phyloP scores from a whole-genome alignment of 2,329 filamentous ascomycete genomes.

The Talaromyces sp. region DNA sequence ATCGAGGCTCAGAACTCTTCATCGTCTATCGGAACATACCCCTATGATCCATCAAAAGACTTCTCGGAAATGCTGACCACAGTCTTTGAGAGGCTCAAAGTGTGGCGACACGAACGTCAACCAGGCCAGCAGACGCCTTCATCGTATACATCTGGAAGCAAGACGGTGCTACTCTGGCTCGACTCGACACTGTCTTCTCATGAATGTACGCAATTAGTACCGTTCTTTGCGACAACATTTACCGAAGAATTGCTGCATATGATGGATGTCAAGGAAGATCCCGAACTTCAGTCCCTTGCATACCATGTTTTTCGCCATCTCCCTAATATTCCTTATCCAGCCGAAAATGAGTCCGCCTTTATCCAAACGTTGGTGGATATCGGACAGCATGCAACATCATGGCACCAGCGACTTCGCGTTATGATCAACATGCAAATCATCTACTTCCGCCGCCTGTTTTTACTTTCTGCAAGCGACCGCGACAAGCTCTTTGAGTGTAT shows the following conservation, averaged over 20 bases:
- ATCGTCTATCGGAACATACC: slow-evolving; percentile 79
- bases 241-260: slow-evolving; percentile 95
- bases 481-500: slow-evolving; percentile 84
- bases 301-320: slow-evolving; percentile 97
- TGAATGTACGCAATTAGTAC: slow-evolving; percentile 85
- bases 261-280: slow-evolving; percentile 99
- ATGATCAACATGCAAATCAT: slow-evolving; percentile 98
- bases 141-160: slow-evolving; percentile 91
- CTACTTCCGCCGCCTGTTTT: slow-evolving; percentile 93
- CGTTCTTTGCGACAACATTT: slow-evolving; percentile 86
- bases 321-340: slow-evolving; percentile 88
- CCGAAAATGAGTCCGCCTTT: slow-evolving; percentile 80
- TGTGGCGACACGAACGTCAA: slow-evolving; percentile 79
- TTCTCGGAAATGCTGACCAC: slow-evolving; percentile 70
- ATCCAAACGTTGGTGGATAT: slow-evolving; percentile 84
- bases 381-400: slow-evolving; percentile 77
- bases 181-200: slow-evolving; percentile 87
- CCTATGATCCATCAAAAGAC: slow-evolving; percentile 75
- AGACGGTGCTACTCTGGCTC: slow-evolving; percentile 93
- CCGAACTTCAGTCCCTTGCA: slow-evolving; percentile 87
- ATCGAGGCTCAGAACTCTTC: slow-evolving; percentile 74
- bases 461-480: slow-evolving; percentile 73
- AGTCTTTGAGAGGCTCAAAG: slow-evolving; percentile 76
- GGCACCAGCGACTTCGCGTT: slow-evolving; percentile 93
- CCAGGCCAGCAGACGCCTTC: slow-evolving; percentile 91